A percentile compares a stretch with the other conserved stretches of the same genome.
Conservation (phyloP, 2,329 filamentous ascomycete genomes). For the Aspergillus fijiensis region DNA sequence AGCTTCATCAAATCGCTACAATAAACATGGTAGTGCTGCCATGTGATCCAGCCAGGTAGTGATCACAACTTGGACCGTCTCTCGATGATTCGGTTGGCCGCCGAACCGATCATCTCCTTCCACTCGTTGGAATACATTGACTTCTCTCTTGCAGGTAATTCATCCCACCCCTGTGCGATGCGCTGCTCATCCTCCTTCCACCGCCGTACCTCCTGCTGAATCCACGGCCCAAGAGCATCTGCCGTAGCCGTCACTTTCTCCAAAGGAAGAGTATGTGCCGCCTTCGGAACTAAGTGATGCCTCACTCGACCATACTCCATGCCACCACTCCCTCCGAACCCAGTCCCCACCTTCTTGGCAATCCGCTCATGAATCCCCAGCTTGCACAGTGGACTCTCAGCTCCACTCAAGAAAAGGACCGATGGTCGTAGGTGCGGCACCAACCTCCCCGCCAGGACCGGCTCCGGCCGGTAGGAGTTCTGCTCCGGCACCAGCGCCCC, state of each 20-base stretch:
- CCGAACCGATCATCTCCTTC: not conserved
- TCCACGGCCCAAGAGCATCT: conserved; percentile 11
- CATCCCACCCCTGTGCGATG: not conserved
- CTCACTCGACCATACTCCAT: conserved; percentile 50
- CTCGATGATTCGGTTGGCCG: not conserved
- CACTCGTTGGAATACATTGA: not conserved
- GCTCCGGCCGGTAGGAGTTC: conserved; percentile 11
- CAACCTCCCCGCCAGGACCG: conserved; percentile 7
- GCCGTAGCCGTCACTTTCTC: conserved; percentile 28
- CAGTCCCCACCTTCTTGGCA: conserved; percentile 29
- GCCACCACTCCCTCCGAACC: conserved; percentile 41
- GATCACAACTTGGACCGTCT: not conserved
- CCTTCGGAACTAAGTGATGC: conserved; percentile 22
- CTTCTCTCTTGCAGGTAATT: not conserved
- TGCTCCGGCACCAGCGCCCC: conserved; percentile 1
- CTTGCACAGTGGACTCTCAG: conserved; percentile 24
- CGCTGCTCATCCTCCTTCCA: not conserved
- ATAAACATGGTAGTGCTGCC: too few species aligned
- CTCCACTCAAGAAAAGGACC: conserved; percentile 4
- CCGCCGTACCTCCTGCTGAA: not conserved
- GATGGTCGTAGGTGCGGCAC: conserved; percentile 13
- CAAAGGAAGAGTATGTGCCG: conserved; percentile 28
- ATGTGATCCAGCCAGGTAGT: too few species aligned
- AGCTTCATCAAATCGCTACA: too few species aligned
- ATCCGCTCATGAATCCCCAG: conserved; percentile 26